Percentiles rank a stretch among this genome's conserved stretches.
phyloP scores from a whole-genome alignment of 1,284 basidiomycete genomes.

The Inonotus obliquus region DNA sequence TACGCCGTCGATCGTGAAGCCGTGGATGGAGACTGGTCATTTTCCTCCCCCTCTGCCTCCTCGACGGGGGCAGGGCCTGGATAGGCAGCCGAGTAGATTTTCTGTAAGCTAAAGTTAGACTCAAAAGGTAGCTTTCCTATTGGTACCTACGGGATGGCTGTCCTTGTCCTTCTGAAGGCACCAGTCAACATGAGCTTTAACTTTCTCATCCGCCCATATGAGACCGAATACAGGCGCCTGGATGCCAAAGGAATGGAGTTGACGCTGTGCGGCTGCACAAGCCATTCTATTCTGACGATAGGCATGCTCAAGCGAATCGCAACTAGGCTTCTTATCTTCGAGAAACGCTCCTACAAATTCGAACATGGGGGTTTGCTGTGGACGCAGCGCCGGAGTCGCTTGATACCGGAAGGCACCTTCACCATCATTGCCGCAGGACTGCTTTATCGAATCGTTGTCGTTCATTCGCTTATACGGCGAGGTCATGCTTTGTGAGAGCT shows the following conservation, averaged over 20 bases:
- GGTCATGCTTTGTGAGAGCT: constrained; percentile 36
- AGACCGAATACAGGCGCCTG: constrained; percentile 47
- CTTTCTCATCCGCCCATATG: constrained; percentile 47
- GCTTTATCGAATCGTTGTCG: constrained; percentile 32
- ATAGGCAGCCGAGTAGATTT: constrained; percentile 48
- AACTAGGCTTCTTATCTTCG: constrained; percentile 56
- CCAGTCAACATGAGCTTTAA: constrained; percentile 55
- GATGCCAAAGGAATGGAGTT: constrained; percentile 44
- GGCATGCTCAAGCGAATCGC: constrained; percentile 44
- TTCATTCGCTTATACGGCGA: constrained; percentile 46
- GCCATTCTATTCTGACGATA: constrained; percentile 57
- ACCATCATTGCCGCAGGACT: constrained; percentile 33
- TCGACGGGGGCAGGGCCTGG: constrained; percentile 23
- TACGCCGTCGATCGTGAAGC: background rate
- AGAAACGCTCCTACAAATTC: constrained; percentile 50
- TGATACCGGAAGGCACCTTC: constrained; percentile 49
- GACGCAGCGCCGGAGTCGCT: constrained; percentile 42
- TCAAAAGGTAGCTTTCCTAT: background rate
- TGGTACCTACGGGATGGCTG: constrained; percentile 28
- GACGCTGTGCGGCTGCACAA: constrained; percentile 44
- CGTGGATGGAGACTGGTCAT: background rate
- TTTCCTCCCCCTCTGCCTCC: constrained; percentile 11
- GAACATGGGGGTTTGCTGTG: constrained; percentile 42
- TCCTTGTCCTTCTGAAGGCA: constrained; percentile 30
- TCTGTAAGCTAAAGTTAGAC: constrained; percentile 27